Evolutionary conservation across 148 eudicot genomes (phyloP), one percentile per base, ranked within the genome.

Genomic region (Vaccinium corymbosum): DNA sequence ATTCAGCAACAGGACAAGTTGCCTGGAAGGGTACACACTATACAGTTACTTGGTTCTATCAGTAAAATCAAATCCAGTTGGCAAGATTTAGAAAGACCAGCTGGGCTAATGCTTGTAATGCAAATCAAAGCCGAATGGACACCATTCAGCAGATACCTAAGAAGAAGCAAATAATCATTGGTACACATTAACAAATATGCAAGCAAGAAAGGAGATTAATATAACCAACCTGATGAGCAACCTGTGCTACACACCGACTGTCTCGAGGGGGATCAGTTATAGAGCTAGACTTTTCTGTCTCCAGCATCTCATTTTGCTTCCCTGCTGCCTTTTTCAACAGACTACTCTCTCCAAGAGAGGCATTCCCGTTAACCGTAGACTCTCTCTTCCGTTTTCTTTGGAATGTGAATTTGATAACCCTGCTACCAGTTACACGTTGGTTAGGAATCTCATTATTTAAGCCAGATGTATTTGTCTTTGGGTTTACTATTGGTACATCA

Each of bases 321-420:
- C 89, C 94, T 72, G 66, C 87, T 5, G 50, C 83, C 78, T 70
- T 82, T 68, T 78, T 81, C 82, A 85, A 83, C 71, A 32, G 79
- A 76, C 84, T 81, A 74, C 49, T 81, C 59, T 85, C 87, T 75
- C 85, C 91, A 66, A 82, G 79, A 66, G 88, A 78, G 42, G 51
- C 78, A 68, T 56, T 55, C 68, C 73, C 75, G 29, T 89, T 86
- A 81, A 50, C 82, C 52, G 77, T 10, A 68, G 82, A n/a, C 27
- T 82, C 88, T 83, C 83, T 90, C 88, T 87, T 92, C 48, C 94
- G 78, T 84, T 90, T 92, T 83, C 94, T 90, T 83, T 90, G 92
- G 80, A 88, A 92, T 25, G 93, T 92, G 78, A 89, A 87, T 82
- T 89, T 90, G 83, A 90, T 82, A 50, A 85, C 71, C 86, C 91